phyloP scores from a whole-genome alignment of 805 yeast species.

The Candida ovalis region DNA sequence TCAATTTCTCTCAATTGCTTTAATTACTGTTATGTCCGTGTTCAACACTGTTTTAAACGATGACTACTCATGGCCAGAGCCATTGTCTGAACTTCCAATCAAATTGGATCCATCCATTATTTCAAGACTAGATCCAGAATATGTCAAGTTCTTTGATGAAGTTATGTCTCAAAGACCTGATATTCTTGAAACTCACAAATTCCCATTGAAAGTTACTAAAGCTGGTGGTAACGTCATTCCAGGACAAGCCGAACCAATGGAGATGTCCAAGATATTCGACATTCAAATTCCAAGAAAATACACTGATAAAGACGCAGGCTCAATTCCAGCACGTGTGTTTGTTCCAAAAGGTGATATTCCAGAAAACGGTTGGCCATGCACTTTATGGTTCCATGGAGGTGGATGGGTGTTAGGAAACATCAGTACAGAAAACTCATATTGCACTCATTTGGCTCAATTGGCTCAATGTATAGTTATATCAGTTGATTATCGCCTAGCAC shows the following conservation, averaged over 20 bases:
- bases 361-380: slow-evolving; percentile 27
- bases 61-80: slow-evolving; percentile 26
- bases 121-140: slow-evolving; percentile 21
- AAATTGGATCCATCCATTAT: slow-evolving; percentile 17
- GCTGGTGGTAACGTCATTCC: slow-evolving; percentile 21
- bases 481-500: slow-evolving; percentile 50
- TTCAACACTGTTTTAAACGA: slow-evolving; percentile 14
- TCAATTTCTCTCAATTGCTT: no score
- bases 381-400: slow-evolving; percentile 33
- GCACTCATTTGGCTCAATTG: slow-evolving; percentile 36
- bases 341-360: slow-evolving; percentile 26
- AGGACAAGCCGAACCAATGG: slow-evolving; percentile 26
- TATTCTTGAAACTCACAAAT: slow-evolving; percentile 15
- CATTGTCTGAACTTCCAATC: slow-evolving; percentile 25
- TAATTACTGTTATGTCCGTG: slow-evolving; percentile 5
- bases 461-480: slow-evolving; percentile 35
- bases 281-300: slow-evolving; percentile 26
- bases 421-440: slow-evolving; percentile 36
- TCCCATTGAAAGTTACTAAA: slow-evolving; percentile 18
- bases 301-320: slow-evolving; percentile 23
- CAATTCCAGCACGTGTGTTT: slow-evolving; percentile 26
- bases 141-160: slow-evolving; percentile 18
- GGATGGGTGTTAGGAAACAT: slow-evolving; percentile 34
- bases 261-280: slow-evolving; percentile 18
- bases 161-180: slow-evolving; percentile 13